Percentiles rank a stretch among this genome's conserved stretches.
Evolutionary conservation across 371 early-diverging fungal species (phyloP).

Genomic region (Massospora cicadina): DNA sequence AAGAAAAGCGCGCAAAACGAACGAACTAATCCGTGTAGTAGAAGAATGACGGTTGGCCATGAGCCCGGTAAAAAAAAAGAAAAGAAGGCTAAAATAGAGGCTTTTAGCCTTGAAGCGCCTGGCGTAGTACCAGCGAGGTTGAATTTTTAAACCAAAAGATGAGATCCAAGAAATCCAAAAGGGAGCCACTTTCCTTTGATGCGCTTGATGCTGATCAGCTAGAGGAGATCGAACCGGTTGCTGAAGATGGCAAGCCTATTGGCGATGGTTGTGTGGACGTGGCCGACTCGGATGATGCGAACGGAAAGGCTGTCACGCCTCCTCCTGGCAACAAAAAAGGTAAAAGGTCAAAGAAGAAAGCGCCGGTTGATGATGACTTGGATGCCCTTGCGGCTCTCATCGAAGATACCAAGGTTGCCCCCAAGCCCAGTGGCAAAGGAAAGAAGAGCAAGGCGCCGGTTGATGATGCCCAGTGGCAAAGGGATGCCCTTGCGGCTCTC

Average conservation of each 20-base stretch:
- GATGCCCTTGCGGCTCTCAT: background rate
- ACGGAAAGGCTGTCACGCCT: background rate
- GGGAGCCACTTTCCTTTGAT: background rate
- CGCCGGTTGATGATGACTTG: background rate
- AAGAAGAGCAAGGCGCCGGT: conserved; percentile 20
- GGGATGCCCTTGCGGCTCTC: conserved; percentile 1
- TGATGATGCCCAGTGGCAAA: too few relatives aligned
- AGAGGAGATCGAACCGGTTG: background rate
- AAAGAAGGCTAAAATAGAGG: background rate
- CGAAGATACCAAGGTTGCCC: conserved; percentile 1
- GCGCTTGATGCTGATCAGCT: background rate
- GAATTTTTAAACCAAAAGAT: background rate
- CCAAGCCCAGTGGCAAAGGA: conserved; percentile 17
- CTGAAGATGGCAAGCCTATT: background rate
- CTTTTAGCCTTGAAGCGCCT: background rate
- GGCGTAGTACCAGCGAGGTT: background rate
- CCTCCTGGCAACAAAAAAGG: background rate
- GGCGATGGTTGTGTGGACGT: background rate
- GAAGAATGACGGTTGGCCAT: background rate
- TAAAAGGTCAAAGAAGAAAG: background rate
- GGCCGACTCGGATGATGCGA: background rate
- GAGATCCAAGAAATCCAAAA: background rate
- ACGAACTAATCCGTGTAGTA: too few relatives aligned
- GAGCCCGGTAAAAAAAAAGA: background rate
- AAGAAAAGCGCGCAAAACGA: too few relatives aligned